Evolutionary conservation across 768 basidiomycete species (phyloP), one percentile per base, ranked within the genome.

Genomic region (Hebeloma cylindrosporum): DNA sequence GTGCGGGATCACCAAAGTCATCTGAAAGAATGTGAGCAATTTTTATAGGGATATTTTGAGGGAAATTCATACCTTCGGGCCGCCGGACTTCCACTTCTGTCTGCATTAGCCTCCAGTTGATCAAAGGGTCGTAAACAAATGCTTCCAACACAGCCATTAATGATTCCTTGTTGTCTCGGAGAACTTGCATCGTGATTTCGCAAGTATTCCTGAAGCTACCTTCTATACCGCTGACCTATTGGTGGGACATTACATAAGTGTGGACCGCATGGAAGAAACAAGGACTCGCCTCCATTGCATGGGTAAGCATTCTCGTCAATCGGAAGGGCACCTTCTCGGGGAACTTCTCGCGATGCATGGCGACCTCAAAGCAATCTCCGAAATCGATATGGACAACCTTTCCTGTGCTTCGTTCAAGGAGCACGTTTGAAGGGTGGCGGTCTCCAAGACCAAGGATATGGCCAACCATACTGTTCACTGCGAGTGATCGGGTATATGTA

Each of bases 261-360:
- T 52, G 45, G n/a, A 46, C 14, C 25, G 18, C 40, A 37, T 8
- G 23, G 23, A 30, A 18, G 21, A 29, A 10, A 11, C 30, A 4
- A 36, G 6, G 9, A 59, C 77, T 54, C 54, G 91, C 93, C 79
- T 99, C 96, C 96, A 99, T 99, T 9, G 96, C 96, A 62, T 96
- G 91, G 8, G 93, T 95, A 40, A 99, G 78, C 96, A 99, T 99
- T 54, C 96, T 77, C 7, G 96, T 99, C 51, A 99, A 75, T 28
- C 96, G 82, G 84, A 99, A 99, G 0, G 96, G 96, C 41, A 99
- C 92, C 64, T 88, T 94, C 69, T 99, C 96, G 0, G 96, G 96
- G 75, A 94, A 98, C 69, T 99, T 99, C 66, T 96, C 93, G 58
- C 93, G 87, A 56, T 90, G 88, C 88, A 95, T 95, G 14, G 94